Percentiles rank a stretch among this genome's conserved stretches.
Conservation (phyloP, 2,329 filamentous ascomycete species). For the Hypocreales sp. region DNA sequence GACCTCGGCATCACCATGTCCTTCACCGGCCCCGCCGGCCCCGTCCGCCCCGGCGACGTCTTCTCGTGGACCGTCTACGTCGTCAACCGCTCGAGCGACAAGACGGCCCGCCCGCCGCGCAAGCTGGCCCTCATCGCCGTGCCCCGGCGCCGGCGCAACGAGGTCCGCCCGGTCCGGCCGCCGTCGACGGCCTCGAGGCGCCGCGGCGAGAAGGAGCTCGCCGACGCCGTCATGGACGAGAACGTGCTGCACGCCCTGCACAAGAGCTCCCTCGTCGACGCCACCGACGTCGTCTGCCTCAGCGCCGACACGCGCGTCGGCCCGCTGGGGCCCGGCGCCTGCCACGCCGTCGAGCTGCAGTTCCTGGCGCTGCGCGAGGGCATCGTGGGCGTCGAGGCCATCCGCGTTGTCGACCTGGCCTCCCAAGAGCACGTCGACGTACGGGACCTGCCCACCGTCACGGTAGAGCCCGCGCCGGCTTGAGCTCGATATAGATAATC, state of each 20-base stretch:
- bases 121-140: slow-evolving; percentile 57
- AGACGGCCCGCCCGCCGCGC: slow-evolving; percentile 29
- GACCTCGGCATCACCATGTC: slow-evolving; percentile 63
- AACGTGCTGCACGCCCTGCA: slow-evolving; percentile 58
- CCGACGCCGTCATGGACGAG: slow-evolving; percentile 57
- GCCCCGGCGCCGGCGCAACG: slow-evolving; percentile 45
- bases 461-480: slow-evolving; percentile 28
- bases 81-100: slow-evolving; percentile 49
- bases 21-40: slow-evolving; percentile 43
- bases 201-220: slow-evolving; percentile 26
- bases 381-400: slow-evolving; percentile 53
- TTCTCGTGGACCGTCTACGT: slow-evolving; percentile 64
- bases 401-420: slow-evolving; percentile 57
- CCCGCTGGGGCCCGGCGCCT: slow-evolving; percentile 54
- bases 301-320: slow-evolving; percentile 62
- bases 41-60: slow-evolving; percentile 45
- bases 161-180: slow-evolving; percentile 34
- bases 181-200: slow-evolving; percentile 30
- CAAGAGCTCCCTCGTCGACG: slow-evolving; percentile 45
- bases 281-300: slow-evolving; percentile 55
- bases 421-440: slow-evolving; percentile 68
- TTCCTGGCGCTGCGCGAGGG: slow-evolving; percentile 56
- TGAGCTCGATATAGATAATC: slow-evolving; percentile 5
- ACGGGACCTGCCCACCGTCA: slow-evolving; percentile 54
- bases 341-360: slow-evolving; percentile 56